Conservation (phyloP, 2,329 filamentous ascomycete genomes). For the Cladophialophora exuberans region DNA sequence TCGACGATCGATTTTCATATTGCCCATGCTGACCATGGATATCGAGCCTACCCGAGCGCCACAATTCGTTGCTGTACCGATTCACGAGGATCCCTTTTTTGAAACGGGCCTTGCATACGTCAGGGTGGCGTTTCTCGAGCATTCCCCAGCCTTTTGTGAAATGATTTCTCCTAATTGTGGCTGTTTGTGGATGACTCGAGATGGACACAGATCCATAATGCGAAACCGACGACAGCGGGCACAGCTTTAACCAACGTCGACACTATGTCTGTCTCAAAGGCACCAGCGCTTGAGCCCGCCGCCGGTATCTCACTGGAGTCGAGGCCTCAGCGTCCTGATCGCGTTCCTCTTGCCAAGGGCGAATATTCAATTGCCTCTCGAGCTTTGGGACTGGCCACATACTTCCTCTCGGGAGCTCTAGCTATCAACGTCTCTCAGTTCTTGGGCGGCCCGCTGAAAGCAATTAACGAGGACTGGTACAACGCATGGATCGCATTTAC, state of each 20-base stretch:
- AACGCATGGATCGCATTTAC: constrained; percentile 86
- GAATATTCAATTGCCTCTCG: constrained; percentile 32
- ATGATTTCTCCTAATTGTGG: constrained; percentile 7
- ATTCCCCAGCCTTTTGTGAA: constrained; percentile 4
- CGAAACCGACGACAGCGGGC: background rate
- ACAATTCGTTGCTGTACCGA: background rate
- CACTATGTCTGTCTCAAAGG: constrained; percentile 23
- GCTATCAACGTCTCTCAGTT: constrained; percentile 71
- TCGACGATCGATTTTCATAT: constrained; percentile 2
- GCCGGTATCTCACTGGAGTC: constrained; percentile 33
- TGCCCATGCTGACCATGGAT: background rate
- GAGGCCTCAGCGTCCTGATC: constrained; percentile 25
- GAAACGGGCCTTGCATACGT: constrained; percentile 8
- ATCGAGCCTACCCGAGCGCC: constrained; percentile 2
- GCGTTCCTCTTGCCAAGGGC: constrained; percentile 29
- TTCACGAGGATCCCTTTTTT: background rate
- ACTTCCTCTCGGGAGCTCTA: constrained; percentile 37
- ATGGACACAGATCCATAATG: background rate
- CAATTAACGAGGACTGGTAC: constrained; percentile 75
- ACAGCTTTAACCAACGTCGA: background rate
- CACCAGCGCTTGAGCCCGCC: constrained; percentile 23
- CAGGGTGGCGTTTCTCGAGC: constrained; percentile 6
- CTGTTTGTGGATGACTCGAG: background rate
- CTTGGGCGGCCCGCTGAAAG: constrained; percentile 75
- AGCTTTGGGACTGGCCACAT: constrained; percentile 35